Conservation (phyloP, 179 eudicot genomes). For the Vitellaria paradoxa region DNA sequence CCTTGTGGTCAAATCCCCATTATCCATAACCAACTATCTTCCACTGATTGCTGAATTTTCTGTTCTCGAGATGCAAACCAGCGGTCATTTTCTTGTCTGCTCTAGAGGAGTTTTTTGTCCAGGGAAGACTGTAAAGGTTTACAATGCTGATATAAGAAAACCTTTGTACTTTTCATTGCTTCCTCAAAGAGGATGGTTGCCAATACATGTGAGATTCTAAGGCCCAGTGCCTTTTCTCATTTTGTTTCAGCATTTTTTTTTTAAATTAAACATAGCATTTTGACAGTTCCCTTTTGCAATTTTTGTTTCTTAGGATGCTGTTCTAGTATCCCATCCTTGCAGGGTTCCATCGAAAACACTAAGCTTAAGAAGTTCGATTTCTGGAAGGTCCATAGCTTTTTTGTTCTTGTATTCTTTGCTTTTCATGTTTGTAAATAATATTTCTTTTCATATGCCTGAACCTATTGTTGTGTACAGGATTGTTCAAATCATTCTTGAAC, state of each 20-base stretch:
- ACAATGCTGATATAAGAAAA: constrained; percentile 72
- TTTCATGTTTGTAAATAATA: neutral
- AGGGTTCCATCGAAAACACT: constrained; percentile 53
- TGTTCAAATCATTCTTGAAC: constrained; percentile 83
- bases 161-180: constrained; percentile 74
- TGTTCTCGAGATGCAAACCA: constrained; percentile 80
- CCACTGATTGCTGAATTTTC: constrained; percentile 85
- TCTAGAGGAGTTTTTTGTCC: constrained; percentile 74
- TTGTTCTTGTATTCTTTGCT: constrained; percentile 6
- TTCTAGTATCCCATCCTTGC: constrained; percentile 74
- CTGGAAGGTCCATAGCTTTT: constrained; percentile 64
- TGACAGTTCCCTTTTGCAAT: constrained; percentile 6
- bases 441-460: constrained; percentile 2
- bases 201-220: constrained; percentile 60
- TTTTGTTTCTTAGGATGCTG: constrained; percentile 62
- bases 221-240: constrained; percentile 5
- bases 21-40: constrained; percentile 80
- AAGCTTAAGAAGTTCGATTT: constrained; percentile 67
- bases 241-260: neutral
- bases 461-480: constrained; percentile 45
- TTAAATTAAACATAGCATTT: neutral
- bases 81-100: constrained; percentile 69
- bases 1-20: constrained; percentile 73
- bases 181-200: constrained; percentile 95
- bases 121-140: constrained; percentile 75